Base-by-base conservation (phyloP, 768 basidiomycete species). In the Trametes coccinea region DNA sequence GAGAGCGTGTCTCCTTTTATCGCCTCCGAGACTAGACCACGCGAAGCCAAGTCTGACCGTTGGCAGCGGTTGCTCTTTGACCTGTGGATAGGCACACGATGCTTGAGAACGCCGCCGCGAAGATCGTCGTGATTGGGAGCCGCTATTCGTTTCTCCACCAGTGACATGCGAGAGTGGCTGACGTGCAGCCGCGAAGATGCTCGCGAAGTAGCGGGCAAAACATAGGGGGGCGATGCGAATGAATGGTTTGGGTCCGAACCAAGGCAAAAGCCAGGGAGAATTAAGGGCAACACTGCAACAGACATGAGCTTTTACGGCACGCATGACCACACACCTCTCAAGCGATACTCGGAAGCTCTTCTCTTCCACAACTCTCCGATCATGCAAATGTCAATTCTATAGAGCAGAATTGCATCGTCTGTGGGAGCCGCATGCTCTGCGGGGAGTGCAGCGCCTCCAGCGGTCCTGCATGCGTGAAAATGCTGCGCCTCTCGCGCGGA, bases 61-160 rank as follows among this genome's bases (percentile, higher is more conserved):
- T n/a, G 45, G 10, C 9, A 37, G 11, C 34, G 34, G 34, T 37
- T 11, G 11, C 22, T 31, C n/a, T 30, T 29, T 0, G 7, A 8
- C 43, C 5, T 22, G 11, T 2, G 6, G 22, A 3, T 14, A 8
- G 17, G 34, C 27, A 22, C 27, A 37, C 56, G 33, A 9, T 16
- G 22, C 47, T 41, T 57, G 47, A 49, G 46, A 57, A 57, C 39
- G 47, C 56, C 56, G 56, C 39, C 40, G 37, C 47, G 56, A 57
- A 16, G 56, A 49, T 57, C 47, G 4, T 40, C 56, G 27, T 1
- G 39, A 27, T 27, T 33, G 47, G 17, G 14, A 9, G n/a, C 30
- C 5, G 5, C 22, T 8, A 6, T 30, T 48, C 29, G 47, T 11
- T 48, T 30, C 8, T 30, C n/a, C 47, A 3, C 47, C 10, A 30